A percentile compares a stretch with the other conserved stretches of the same genome.
phyloP scores from a whole-genome alignment of 2,329 filamentous ascomycete genomes.

The Chrysoporthe austroafricana region DNA sequence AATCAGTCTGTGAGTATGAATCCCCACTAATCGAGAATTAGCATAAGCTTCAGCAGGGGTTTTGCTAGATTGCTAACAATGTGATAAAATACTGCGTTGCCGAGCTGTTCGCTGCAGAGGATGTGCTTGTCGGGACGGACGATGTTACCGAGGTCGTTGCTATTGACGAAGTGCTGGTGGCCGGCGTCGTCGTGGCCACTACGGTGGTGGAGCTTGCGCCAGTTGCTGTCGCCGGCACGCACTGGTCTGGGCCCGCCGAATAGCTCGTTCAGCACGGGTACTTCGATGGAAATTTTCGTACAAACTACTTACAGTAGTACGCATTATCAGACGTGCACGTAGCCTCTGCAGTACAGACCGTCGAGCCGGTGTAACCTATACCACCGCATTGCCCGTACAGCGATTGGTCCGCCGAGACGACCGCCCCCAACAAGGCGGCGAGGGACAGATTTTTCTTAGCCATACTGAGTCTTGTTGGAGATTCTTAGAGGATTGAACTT shows the following conservation, averaged over 20 bases:
- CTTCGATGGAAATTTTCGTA: too few relatives aligned
- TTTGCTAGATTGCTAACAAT: slow-evolving; percentile 38
- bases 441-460: slow-evolving; percentile 1
- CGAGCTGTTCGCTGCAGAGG: slow-evolving; percentile 5
- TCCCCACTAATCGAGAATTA: slow-evolving; percentile 49
- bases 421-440: slow-evolving; percentile 3
- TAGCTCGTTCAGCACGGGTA: not conserved
- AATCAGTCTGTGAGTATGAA: slow-evolving; percentile 63
- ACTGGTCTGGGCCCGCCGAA: slow-evolving; percentile 6
- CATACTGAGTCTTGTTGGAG: not conserved
- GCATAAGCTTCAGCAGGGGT: not conserved
- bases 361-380: slow-evolving; percentile 22
- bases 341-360: slow-evolving; percentile 17
- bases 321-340: slow-evolving; percentile 21
- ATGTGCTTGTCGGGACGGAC: slow-evolving; percentile 12
- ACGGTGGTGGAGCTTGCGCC: not conserved
- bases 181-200: not conserved
- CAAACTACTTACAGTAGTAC: slow-evolving; percentile 18
- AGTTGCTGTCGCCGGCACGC: slow-evolving; percentile 19
- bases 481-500: not conserved
- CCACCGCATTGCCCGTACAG: slow-evolving; percentile 27
- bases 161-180: not conserved
- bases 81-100: slow-evolving; percentile 44
- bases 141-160: slow-evolving; percentile 11
- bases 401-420: slow-evolving; percentile 30